phyloP scores from a whole-genome alignment of 768 basidiomycete genomes.

The Pleurotus salmoneostramineus region DNA sequence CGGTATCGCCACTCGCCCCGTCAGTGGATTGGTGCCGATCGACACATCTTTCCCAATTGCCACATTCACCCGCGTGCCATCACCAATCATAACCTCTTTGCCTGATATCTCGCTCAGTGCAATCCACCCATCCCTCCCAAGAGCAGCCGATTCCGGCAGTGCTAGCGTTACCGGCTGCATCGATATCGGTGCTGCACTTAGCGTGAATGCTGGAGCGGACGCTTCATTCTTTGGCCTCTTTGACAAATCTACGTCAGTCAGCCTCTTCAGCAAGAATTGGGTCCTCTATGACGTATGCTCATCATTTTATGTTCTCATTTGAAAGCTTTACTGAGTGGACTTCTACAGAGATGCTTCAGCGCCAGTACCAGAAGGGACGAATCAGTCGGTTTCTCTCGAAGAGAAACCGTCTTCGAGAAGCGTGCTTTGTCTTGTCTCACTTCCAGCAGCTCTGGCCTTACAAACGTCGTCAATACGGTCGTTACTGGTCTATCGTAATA shows the following conservation, averaged over 20 bases:
- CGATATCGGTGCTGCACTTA: constrained; percentile 23
- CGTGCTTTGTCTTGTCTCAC: neutral
- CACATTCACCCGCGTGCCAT: no score
- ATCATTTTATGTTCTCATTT: neutral
- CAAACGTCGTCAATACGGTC: neutral
- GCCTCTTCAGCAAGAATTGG: constrained; percentile 27
- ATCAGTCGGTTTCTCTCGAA: neutral
- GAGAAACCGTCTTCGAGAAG: neutral
- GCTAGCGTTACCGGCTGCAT: constrained; percentile 25
- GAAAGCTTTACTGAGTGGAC: neutral
- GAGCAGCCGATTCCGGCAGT: neutral
- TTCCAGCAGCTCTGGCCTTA: neutral
- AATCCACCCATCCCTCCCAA: neutral
- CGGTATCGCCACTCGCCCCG: no score
- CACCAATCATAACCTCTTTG: no score
- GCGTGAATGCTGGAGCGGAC: constrained; percentile 26
- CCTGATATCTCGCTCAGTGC: no score
- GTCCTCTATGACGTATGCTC: constrained; percentile 23
- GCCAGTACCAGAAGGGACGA: neutral
- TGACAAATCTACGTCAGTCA: constrained; percentile 16
- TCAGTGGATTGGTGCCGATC: no score
- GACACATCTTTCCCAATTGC: no score
- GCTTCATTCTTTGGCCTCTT: constrained; percentile 28
- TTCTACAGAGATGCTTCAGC: neutral
- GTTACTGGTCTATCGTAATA: neutral